These are phyloP conservation scores for Penicillium sp. DNA, from an alignment of 2,329 filamentous ascomycete species.

Conservation along the genomic window DNA sequence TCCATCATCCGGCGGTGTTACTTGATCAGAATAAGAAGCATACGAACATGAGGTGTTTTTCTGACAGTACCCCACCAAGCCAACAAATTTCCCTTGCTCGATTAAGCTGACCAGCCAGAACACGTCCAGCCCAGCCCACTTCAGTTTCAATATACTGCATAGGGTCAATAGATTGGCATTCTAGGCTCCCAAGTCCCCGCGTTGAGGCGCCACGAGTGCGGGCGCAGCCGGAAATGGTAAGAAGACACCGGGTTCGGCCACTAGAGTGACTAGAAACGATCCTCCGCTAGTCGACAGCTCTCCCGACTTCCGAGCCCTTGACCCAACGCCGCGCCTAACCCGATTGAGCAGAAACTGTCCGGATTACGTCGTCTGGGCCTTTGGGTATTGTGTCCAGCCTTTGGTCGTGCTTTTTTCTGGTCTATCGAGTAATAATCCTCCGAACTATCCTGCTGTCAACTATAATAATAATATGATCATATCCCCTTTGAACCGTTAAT, in stretches of 20 bases:
- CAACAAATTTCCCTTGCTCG: background rate
- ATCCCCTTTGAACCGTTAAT: background rate
- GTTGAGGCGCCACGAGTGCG: background rate
- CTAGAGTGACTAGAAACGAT: background rate
- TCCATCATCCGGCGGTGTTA: conserved; percentile 2
- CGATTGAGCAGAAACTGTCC: conserved; percentile 27
- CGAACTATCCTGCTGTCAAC: background rate
- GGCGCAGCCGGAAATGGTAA: conserved; percentile 7
- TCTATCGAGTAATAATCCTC: conserved; percentile 10
- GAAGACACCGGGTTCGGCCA: conserved; percentile 8
- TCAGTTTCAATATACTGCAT: background rate
- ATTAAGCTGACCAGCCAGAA: conserved; percentile 6
- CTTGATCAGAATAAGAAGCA: background rate
- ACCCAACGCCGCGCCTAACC: conserved; percentile 16
- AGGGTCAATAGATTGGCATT: background rate
- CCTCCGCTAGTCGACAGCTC: background rate
- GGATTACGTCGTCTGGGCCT: conserved; percentile 17
- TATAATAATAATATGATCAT: background rate
- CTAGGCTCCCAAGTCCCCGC: background rate
- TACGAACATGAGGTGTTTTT: background rate
- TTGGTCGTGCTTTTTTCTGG: background rate
- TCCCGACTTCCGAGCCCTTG: background rate
- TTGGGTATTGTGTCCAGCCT: background rate
- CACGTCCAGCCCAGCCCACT: background rate
- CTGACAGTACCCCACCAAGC: conserved; percentile 1